Conservation (phyloP, 169 alveolate species). For the Plasmodium berghei region DNA sequence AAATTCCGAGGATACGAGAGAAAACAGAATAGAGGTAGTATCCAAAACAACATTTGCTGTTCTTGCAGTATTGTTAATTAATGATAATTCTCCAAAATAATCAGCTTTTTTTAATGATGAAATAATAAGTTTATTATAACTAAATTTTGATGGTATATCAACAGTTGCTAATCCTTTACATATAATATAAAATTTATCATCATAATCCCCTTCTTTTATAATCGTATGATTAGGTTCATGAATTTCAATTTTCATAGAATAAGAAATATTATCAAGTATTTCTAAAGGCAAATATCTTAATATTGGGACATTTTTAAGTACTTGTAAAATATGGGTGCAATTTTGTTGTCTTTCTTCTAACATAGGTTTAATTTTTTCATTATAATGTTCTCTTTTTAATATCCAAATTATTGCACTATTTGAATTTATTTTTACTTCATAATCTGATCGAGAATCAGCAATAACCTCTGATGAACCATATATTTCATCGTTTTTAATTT, state of each 20-base stretch:
- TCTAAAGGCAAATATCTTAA: constrained; percentile 64
- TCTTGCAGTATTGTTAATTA: constrained; percentile 94
- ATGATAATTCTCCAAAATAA: constrained; percentile 98
- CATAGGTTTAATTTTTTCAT: constrained; percentile 49
- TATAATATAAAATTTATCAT: constrained; percentile 70
- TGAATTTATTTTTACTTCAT: constrained; percentile 66
- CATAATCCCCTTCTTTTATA: constrained; percentile 51
- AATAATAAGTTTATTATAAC: constrained; percentile 50
- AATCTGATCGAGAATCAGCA: constrained; percentile 29
- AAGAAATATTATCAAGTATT: constrained; percentile 43
- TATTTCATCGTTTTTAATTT: constrained; percentile 42
- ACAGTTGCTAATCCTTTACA: constrained; percentile 76
- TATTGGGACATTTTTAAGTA: constrained; percentile 69
- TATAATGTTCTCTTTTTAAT: constrained; percentile 33
- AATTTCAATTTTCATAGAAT: constrained; percentile 68
- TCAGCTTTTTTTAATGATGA: constrained; percentile 87
- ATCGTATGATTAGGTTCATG: constrained; percentile 73
- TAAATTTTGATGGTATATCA: constrained; percentile 44
- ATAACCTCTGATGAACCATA: constrained; percentile 62
- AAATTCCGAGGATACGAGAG: constrained; percentile 55
- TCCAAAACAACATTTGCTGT: constrained; percentile 92
- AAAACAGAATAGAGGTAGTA: constrained; percentile 22
- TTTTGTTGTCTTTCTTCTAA: constrained; percentile 70
- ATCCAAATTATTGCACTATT: constrained; percentile 58
- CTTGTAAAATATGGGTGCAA: constrained; percentile 44